Conservation (phyloP, 768 basidiomycete species). For the Pilatotrama ljubarskyi region DNA sequence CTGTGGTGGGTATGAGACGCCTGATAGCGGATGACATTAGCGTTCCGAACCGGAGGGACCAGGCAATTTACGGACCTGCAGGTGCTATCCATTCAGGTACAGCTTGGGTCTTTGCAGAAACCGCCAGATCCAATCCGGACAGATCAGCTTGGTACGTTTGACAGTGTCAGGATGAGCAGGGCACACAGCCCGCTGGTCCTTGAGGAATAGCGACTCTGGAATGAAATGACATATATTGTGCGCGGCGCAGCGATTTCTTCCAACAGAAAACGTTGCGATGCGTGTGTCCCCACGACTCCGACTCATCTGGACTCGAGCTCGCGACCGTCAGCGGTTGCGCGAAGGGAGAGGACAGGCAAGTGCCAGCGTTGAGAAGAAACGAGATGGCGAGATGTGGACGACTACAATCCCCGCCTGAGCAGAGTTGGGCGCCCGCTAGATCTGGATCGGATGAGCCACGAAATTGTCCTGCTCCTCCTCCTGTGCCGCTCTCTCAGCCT, state of each 20-base stretch:
- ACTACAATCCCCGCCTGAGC: background rate
- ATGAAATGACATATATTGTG: conserved; percentile 7
- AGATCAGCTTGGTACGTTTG: conserved; percentile 3
- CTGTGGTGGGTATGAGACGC: background rate
- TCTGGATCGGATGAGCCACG: background rate
- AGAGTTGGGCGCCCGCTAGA: background rate
- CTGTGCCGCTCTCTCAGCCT: too few species aligned
- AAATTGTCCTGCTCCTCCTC: too few species aligned
- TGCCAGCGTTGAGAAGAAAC: conserved; percentile 12
- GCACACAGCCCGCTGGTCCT: conserved; percentile 14
- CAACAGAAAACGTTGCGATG: background rate
- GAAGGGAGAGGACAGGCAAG: background rate
- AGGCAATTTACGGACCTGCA: conserved; percentile 7
- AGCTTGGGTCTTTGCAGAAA: background rate
- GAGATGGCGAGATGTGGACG: conserved; percentile 6
- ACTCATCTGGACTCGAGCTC: background rate
- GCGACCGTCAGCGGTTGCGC: background rate
- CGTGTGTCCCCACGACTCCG: background rate
- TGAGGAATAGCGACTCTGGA: background rate
- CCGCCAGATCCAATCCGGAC: conserved; percentile 6
- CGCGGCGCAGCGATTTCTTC: background rate
- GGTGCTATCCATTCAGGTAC: conserved; percentile 5
- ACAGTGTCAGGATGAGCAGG: conserved; percentile 4
- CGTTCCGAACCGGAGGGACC: conserved; percentile 18
- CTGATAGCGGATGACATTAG: conserved; percentile 14